Base-by-base conservation (phyloP, 2,329 filamentous ascomycete species). In the Xylaria sp. region DNA sequence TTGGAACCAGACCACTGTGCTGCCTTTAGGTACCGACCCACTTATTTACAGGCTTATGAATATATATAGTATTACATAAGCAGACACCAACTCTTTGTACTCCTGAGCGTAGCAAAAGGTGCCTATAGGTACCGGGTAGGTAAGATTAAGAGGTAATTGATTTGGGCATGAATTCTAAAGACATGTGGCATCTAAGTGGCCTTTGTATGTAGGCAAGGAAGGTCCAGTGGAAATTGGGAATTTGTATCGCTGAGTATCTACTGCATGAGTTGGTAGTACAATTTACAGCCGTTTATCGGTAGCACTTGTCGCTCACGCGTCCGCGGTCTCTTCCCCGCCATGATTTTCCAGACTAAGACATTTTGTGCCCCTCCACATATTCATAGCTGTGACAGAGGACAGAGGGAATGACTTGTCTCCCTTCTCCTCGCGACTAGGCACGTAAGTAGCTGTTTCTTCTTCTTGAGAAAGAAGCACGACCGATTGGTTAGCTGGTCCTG, bases 291-390 rank as follows among this genome's bases (percentile, higher is more conserved):
- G 2, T 51, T 45, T 52, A n/a, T 21, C 38, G 51, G 37, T 14
- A 35, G 35, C 31, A 40, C 45, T 60, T 17, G 42, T 64, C 61
- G 61, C 57, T 47, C 54, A 49, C 52, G 57, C 53, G 38, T 57
- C 33, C 38, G 33, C 8, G 5, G 28, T 31, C 35, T 21, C 38
- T 64, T 50, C 61, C 61, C 61, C 61, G 52, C 57, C 46, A 63
- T 60, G 38, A 31, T 42, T 49, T 60, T 53, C 19, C 35, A 57
- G 60, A 57, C 61, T 63, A 63, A 60, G 42, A 53, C 38, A 51
- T 58, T 58, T 28, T 15, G 28, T 47, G 49, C 53, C 57, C 53
- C 57, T 56, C 61, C 57, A 64, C 52, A 61, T 35, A 28, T 43
- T 46, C 35, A n/a, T 52, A 43, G n/a, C 12, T 37, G 23, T 21